Percentiles rank a stretch among this genome's conserved stretches.
phyloP scores from a whole-genome alignment of 2,329 filamentous ascomycete species.

The Penicillium sp. region DNA sequence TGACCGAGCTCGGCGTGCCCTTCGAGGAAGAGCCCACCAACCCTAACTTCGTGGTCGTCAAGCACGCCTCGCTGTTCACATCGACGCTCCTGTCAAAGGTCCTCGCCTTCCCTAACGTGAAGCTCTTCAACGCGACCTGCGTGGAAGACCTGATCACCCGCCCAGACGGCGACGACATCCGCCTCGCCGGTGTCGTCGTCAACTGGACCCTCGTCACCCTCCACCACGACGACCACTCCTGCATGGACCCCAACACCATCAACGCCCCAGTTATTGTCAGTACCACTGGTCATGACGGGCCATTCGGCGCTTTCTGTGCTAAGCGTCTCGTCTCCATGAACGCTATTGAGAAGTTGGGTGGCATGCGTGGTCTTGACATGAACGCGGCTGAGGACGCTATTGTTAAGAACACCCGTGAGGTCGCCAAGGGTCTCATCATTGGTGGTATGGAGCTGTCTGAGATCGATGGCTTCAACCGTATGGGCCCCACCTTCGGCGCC shows the following conservation, averaged over 20 bases:
- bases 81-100: conserved; percentile 82
- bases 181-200: conserved; percentile 84
- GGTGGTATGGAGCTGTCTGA: conserved; percentile 93
- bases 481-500: conserved; percentile 85
- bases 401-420: conserved; percentile 84
- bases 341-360: conserved; percentile 75
- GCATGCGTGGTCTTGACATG: conserved; percentile 94
- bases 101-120: conserved; percentile 81
- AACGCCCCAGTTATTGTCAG: conserved; percentile 85
- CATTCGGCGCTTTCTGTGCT: conserved; percentile 86
- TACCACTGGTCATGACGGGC: conserved; percentile 86
- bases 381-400: conserved; percentile 88
- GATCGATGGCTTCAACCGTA: conserved; percentile 85
- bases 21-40: conserved; percentile 88
- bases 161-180: conserved; percentile 55
- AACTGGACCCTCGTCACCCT: conserved; percentile 93
- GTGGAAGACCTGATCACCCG: conserved; percentile 93
- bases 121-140: conserved; percentile 92
- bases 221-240: conserved; percentile 84
- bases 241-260: conserved; percentile 98
- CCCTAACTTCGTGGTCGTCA: conserved; percentile 84
- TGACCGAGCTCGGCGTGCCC: conserved; percentile 75
- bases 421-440: conserved; percentile 84
- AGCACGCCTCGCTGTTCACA: conserved; percentile 90
- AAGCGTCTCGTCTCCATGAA: conserved; percentile 91